Base-by-base conservation (phyloP, 2,329 filamentous ascomycete species). In the Xylaria sp. region DNA sequence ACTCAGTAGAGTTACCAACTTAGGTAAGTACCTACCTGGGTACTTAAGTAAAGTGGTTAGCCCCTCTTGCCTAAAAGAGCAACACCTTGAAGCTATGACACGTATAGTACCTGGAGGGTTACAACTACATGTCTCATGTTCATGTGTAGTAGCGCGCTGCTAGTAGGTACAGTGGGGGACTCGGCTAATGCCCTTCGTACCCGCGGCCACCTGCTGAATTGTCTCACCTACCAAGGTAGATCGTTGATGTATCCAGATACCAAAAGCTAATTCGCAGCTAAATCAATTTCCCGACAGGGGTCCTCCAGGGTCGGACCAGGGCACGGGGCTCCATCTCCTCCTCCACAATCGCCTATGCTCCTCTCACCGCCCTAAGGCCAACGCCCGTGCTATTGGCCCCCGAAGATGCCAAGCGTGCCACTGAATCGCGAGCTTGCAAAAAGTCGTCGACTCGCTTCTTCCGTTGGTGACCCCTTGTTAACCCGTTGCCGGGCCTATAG, bases 401-500 rank as follows among this genome's bases (percentile, higher is more conserved):
- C n/a, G 43, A 5, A n/a, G 4, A 17, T 40, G 57, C 60, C 63
- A 61, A 61, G 63, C 28, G 47, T 38, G 38, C 53, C 57, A 55
- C 57, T 40, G 43, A 57, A 55, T 45, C 47, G 57, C 52, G 21
- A 54, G 53, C 60, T 59, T 38, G 55, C 59, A 58, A 62, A n/a
- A 46, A 46, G 55, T 54, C 45, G 40, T 40, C 33, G 35, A 23
- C 47, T 54, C 46, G 52, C 23, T 23, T 49, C 42, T 5, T 12
- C 19, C 4, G 51, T 31, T 31, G 9, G 5, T 9, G 28, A 31
- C 28, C 28, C n/a, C 17, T 45, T 56, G 45, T 33, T 61, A 56
- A 35, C 63, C 63, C 63, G 63, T 60, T 56, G 57, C 25, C 43
- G 52, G 23, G 21, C 52, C 63, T 63, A 65, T 60, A 56, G 57